These are phyloP conservation scores for Croton setiger DNA, from an alignment of 441 rosid genomes.

Conservation along the genomic window DNA sequence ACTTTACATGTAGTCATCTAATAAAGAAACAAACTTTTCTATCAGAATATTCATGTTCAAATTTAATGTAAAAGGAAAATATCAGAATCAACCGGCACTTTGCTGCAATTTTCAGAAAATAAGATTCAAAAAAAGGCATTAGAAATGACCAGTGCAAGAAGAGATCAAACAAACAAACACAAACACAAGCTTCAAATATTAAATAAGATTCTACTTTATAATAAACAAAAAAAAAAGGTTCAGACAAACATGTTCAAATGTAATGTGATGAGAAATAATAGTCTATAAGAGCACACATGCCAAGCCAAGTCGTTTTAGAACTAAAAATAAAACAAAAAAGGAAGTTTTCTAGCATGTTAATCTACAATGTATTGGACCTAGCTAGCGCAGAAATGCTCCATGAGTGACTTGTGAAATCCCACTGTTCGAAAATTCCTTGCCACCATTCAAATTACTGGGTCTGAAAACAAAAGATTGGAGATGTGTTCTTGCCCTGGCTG, in stretches of 20 bases:
- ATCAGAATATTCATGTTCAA: too few relatives aligned
- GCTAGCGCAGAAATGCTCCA: slow-evolving; percentile 13
- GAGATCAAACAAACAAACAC: background rate
- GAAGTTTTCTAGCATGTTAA: background rate
- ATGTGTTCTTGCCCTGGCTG: slow-evolving; percentile 56
- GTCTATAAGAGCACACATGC: background rate
- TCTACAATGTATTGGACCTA: slow-evolving; percentile 11
- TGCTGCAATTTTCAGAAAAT: background rate
- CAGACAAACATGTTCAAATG: background rate
- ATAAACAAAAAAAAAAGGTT: background rate
- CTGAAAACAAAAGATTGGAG: slow-evolving; percentile 63
- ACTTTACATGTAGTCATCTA: too few relatives aligned
- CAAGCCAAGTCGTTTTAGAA: background rate
- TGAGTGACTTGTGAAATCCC: slow-evolving; percentile 14
- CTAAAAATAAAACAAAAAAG: background rate
- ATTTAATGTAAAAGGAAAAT: too few relatives aligned
- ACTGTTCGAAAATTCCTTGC: background rate
- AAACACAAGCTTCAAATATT: background rate
- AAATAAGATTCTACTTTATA: background rate
- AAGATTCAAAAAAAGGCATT: background rate
- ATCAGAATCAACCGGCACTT: too few relatives aligned
- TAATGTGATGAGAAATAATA: background rate
- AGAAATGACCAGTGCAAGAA: too few relatives aligned
- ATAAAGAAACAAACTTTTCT: background rate
- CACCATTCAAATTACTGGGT: slow-evolving; percentile 19